Conservation (phyloP, 495 filamentous ascomycete genomes). For the Jackrogersella minutella region DNA sequence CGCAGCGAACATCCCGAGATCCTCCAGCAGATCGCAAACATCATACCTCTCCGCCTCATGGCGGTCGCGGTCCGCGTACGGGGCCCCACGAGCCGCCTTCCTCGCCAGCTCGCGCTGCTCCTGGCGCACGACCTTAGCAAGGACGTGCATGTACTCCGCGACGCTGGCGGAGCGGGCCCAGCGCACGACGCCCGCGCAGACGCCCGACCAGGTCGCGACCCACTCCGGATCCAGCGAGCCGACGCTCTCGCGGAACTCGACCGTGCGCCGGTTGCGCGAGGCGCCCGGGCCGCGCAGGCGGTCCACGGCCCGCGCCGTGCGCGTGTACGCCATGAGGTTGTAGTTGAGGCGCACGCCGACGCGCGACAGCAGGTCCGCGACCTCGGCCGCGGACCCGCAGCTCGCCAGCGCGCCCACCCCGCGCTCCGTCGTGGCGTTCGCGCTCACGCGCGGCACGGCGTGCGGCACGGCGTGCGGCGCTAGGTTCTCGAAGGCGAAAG, state of each 20-base stretch:
- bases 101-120: slow-evolving; percentile 8
- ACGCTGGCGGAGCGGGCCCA: slow-evolving; percentile 27
- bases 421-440: background rate
- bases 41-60: slow-evolving; percentile 14
- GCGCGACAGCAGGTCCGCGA: slow-evolving; percentile 4
- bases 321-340: slow-evolving; percentile 14
- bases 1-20: slow-evolving; percentile 36
- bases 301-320: background rate
- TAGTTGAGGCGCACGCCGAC: slow-evolving; percentile 16
- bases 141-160: slow-evolving; percentile 3
- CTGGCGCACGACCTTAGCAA: slow-evolving; percentile 18
- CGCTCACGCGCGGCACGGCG: background rate
- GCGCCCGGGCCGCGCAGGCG: too few relatives aligned
- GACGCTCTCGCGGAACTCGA: slow-evolving; percentile 56
- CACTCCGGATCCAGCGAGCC: slow-evolving; percentile 46
- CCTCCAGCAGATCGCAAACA: slow-evolving; percentile 38
- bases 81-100: background rate
- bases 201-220: slow-evolving; percentile 43
- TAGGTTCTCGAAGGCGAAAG: too few relatives aligned
- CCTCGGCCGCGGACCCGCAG: slow-evolving; percentile 13
- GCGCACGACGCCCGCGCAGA: slow-evolving; percentile 44
- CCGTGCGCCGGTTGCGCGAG: slow-evolving; percentile 30
- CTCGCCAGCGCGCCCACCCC: slow-evolving; percentile 13
- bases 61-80: background rate
- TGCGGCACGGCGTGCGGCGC: too few relatives aligned